Evolutionary conservation across 768 basidiomycete species (phyloP).

Genomic region (Crassisporium funariophilum): DNA sequence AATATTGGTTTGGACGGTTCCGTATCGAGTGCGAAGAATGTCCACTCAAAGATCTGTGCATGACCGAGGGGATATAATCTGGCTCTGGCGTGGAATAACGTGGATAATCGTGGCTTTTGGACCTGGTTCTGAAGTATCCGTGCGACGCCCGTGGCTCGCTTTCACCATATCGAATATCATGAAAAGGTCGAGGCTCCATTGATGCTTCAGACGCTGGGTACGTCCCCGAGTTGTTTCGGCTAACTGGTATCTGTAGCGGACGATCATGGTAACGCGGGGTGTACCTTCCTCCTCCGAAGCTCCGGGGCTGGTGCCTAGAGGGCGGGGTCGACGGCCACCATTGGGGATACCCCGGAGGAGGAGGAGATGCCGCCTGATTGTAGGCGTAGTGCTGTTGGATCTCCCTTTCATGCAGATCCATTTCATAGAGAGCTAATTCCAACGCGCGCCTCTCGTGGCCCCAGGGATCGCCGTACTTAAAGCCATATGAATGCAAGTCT

Average conservation of each 20-base stretch:
- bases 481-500: conserved; percentile 32
- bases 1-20: background rate
- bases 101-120: too few species aligned
- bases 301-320: too few species aligned
- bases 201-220: background rate
- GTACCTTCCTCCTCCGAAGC: too few species aligned
- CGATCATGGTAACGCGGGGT: background rate
- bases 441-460: conserved; percentile 30
- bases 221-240: background rate
- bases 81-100: too few species aligned
- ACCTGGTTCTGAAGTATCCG: too few species aligned
- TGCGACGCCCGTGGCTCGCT: too few species aligned
- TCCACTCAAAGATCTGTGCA: background rate
- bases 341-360: conserved; percentile 2
- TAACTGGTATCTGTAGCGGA: background rate
- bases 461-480: conserved; percentile 31
- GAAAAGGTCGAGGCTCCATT: background rate
- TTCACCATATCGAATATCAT: background rate
- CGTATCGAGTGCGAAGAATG: background rate
- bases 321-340: conserved; percentile 3
- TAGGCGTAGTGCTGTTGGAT: conserved; percentile 20
- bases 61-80: conserved; percentile 1
- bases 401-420: conserved; percentile 22
- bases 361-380: conserved; percentile 7
- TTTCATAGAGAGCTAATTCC: conserved; percentile 25